Evolutionary conservation across 1,139 yeast species (phyloP).

Genomic region (Kodamaea ohmeri): DNA sequence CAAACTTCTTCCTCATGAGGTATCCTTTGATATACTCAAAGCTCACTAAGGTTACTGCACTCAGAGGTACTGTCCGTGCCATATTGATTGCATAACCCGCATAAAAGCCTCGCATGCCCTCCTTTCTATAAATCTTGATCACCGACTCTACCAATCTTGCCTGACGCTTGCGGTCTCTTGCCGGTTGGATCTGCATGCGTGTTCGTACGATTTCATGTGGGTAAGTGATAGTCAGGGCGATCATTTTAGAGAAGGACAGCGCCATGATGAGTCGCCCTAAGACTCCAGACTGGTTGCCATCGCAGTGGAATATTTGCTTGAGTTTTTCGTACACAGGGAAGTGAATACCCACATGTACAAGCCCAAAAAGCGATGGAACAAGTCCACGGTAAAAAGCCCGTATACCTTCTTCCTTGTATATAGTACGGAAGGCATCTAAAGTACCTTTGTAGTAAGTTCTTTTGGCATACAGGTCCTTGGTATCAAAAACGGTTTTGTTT

Average conservation of each 20-base stretch:
- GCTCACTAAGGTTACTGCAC: slow-evolving; percentile 91
- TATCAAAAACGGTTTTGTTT: slow-evolving; percentile 38
- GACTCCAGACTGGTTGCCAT: slow-evolving; percentile 22
- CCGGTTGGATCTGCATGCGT: slow-evolving; percentile 66
- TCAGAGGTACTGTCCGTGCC: slow-evolving; percentile 90
- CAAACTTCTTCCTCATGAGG: slow-evolving; percentile 35
- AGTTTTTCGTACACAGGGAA: slow-evolving; percentile 92
- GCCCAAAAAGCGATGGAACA: slow-evolving; percentile 85
- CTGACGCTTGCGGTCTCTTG: slow-evolving; percentile 11
- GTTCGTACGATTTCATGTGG: slow-evolving; percentile 97
- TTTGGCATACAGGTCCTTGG: slow-evolving; percentile 16
- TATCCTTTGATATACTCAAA: slow-evolving; percentile 80
- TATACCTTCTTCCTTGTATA: slow-evolving; percentile 78
- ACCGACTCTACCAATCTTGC: slow-evolving; percentile 26
- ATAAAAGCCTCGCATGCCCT: slow-evolving; percentile 82
- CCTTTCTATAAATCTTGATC: slow-evolving; percentile 55
- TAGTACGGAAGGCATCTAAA: slow-evolving; percentile 74
- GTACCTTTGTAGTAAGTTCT: slow-evolving; percentile 67
- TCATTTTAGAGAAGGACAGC: slow-evolving; percentile 79
- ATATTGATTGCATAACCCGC: slow-evolving; percentile 86
- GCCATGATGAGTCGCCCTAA: slow-evolving; percentile 59
- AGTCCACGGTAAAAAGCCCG: slow-evolving; percentile 87
- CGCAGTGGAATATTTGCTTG: slow-evolving; percentile 46
- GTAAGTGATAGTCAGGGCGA: slow-evolving; percentile 85
- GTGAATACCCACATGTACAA: slow-evolving; percentile 92